A percentile compares a stretch with the other conserved stretches of the same genome.
Evolutionary conservation across 164 flowering plant species (phyloP).

Genomic region (Kingdonia uniflora): DNA sequence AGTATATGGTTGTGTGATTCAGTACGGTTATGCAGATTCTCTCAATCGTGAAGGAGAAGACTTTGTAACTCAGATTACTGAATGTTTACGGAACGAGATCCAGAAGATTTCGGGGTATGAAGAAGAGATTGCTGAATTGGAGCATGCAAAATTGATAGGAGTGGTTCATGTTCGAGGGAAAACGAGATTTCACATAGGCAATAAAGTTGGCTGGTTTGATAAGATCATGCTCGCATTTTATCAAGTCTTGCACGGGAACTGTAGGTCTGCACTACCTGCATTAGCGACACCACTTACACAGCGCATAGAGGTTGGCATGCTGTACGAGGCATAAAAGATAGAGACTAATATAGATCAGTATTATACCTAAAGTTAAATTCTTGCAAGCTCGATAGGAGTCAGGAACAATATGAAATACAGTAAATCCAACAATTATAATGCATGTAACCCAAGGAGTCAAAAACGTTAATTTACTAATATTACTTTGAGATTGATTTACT

Average conservation of each 20-base stretch:
- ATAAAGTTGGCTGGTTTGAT: slow-evolving; percentile 46
- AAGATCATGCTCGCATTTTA: slow-evolving; percentile 55
- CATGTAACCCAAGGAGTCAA: too few species aligned
- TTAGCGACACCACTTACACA: slow-evolving; percentile 48
- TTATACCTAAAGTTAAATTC: too few species aligned
- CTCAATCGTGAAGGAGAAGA: slow-evolving; percentile 46
- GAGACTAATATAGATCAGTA: too few species aligned
- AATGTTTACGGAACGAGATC: slow-evolving; percentile 26
- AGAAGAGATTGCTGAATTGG: slow-evolving; percentile 39
- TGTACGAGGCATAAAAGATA: slow-evolving; percentile 54
- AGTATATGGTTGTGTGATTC: slow-evolving; percentile 54
- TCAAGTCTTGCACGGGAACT: slow-evolving; percentile 58
- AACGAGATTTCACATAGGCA: slow-evolving; percentile 53
- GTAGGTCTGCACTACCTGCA: slow-evolving; percentile 65
- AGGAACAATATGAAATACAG: too few species aligned
- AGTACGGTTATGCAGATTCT: slow-evolving; percentile 69
- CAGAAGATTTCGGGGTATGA: slow-evolving; percentile 13
- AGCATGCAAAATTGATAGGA: slow-evolving; percentile 38
- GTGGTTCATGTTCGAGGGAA: slow-evolving; percentile 70
- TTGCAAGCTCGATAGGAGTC: too few species aligned
- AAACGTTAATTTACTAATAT: too few species aligned
- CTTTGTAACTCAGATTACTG: slow-evolving; percentile 36
- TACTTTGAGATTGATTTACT: too few species aligned
- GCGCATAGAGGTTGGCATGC: slow-evolving; percentile 75
- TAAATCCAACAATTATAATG: too few species aligned